Evolutionary conservation across 2,329 filamentous ascomycete species (phyloP).

Genomic region (Camillea tinctor): DNA sequence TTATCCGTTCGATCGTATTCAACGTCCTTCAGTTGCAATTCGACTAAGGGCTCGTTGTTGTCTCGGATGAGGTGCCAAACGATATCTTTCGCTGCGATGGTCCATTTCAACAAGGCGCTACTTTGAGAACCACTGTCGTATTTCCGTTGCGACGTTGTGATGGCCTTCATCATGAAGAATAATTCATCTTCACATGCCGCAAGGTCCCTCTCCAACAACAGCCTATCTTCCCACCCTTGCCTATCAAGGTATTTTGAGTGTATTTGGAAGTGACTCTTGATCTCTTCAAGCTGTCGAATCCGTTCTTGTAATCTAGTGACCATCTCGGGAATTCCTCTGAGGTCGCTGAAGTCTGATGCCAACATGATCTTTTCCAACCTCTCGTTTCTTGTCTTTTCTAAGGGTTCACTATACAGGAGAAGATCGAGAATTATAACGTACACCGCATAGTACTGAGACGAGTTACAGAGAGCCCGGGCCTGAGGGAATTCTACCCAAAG

Average conservation of each 20-base stretch:
- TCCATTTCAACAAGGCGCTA: slow-evolving; percentile 83
- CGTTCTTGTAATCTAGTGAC: slow-evolving; percentile 88
- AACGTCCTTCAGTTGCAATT: slow-evolving; percentile 88
- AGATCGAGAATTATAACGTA: slow-evolving; percentile 98
- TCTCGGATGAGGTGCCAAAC: slow-evolving; percentile 96
- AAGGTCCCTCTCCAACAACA: slow-evolving; percentile 86
- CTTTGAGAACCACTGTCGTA: slow-evolving; percentile 71
- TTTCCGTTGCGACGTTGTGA: slow-evolving; percentile 91
- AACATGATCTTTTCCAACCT: slow-evolving; percentile 98
- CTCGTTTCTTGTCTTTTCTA: slow-evolving; percentile 96
- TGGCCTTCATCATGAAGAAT: slow-evolving; percentile 99
- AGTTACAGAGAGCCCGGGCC: slow-evolving; percentile 92
- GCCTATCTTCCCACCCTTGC: slow-evolving; percentile 85
- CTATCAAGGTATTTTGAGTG: slow-evolving; percentile 84
- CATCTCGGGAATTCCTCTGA: slow-evolving; percentile 90
- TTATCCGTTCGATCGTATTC: slow-evolving; percentile 96
- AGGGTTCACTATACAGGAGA: slow-evolving; percentile 90
- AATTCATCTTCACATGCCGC: slow-evolving; percentile 91
- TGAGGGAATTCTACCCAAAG: slow-evolving; percentile 97
- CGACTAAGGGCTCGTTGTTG: slow-evolving; percentile 81
- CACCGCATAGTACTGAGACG: slow-evolving; percentile 93
- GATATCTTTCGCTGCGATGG: slow-evolving; percentile 90
- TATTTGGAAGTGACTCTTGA: slow-evolving; percentile 94
- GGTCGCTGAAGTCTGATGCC: slow-evolving; percentile 95
- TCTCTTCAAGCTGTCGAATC: slow-evolving; percentile 90